Evolutionary conservation across 2,329 filamentous ascomycete species (phyloP), one percentile per base, ranked within the genome.

Genomic region (Ustilaginoidea virens): DNA sequence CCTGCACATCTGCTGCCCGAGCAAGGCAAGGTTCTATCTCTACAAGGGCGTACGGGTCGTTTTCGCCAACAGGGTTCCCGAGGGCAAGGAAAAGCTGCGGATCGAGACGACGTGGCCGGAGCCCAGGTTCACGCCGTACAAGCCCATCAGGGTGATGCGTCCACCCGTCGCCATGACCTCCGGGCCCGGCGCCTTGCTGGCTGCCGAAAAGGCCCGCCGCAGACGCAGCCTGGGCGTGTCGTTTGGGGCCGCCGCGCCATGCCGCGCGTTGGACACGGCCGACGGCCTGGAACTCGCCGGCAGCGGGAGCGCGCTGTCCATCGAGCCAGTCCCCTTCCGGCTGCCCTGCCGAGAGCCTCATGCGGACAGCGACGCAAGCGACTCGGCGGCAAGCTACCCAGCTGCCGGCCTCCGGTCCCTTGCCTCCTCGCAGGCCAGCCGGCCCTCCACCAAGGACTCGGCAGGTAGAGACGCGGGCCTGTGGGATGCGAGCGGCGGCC

Each of bases 41-140:
- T 90, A 96, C 58, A 92, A 90, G 44, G 83, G 73, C 42, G 80
- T 96, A 33, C 75, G 90, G 10, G 82, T 96, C 20, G 87, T 98
- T 3, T 98, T 98, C 49, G 90, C 90, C 30, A 96, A 96, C 47
- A 74, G 90, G 16, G 87, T 94, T 0, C 87, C 90, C 0, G 90
- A 96, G 42, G 87, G 83, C 23, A 93, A 94, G 48, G 87, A 96
- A 53, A 87, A 78, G 46, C 63, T 98, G 22, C 69, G 77, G 18
- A 94, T 92, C 44, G 90, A 98, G 49, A 77, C 87, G 5, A 85
- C 90, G 21, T 66, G 80, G 34, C 87, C 87, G 0, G 85, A 94
- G 41, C 90, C 90, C 13, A 71, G 75, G 13, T 98, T 83, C 48
- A 81, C 75, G 31, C 64, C 75, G 1, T 96, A 93, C 57, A 93